Base-by-base conservation (phyloP, 2,329 filamentous ascomycete species). In the Aspergillus sp. region DNA sequence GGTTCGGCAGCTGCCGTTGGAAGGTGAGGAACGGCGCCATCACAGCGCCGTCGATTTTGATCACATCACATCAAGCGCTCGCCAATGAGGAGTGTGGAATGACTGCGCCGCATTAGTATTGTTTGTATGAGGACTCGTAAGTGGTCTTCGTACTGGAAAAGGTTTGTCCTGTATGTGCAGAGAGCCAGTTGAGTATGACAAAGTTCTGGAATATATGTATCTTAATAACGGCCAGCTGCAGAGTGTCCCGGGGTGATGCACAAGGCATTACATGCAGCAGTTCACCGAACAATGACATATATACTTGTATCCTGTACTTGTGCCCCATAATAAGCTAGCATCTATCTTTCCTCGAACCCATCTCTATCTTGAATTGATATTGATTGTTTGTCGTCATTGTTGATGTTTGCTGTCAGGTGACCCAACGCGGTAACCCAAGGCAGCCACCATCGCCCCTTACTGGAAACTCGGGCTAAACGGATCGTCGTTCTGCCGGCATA, bases 61-160 rank as follows among this genome's bases (percentile, higher is more conserved):
- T 59, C 56, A 59, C 56, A 59, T 49, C 25, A 30, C 25, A 30
- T 46, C 35, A 45, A 43, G 44, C 38, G 44, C 33, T 44, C 49
- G 35, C 48, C 47, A 52, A 54, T 50, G 22, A 50, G 41, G 48
- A 19, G 35, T 5, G 41, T 41, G 37, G 33, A 22, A 12, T 49
- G 41, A 51, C 49, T 49, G 23, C 43, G 42, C 49, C 51, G 46
- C 43, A 51, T 41, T 33, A 43, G 17, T 17, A 27, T 19, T 23
- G 39, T n/a, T 13, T 41, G 39, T n/a, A 30, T 10, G 10, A 30
- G 25, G 25, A 30, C 10, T 30, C 25, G 9, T 30, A 30, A 30
- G 25, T 30, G 10, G 25, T 30, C 25, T 30, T 10, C 25, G 25
- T 30, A 30, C 25, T 30, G 7, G 9, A 12, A 10, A 27, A 30